Percentiles rank a stretch among this genome's conserved stretches.
Evolutionary conservation across 116 monocot genomes (phyloP).

Genomic region (Iris pallida): DNA sequence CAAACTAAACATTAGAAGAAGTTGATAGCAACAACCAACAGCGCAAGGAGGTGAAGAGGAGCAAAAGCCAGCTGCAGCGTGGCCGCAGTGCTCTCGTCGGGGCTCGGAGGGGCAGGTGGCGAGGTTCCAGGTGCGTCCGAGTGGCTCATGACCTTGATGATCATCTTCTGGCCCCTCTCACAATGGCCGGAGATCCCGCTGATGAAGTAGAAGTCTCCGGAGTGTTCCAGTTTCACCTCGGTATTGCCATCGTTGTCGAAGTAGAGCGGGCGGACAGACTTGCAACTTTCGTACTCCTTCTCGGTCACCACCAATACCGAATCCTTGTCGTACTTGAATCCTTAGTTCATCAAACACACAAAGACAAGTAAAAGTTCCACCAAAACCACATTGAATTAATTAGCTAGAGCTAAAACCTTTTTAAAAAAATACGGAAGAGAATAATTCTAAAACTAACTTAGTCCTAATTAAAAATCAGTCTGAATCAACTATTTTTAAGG

Average conservation of each 20-base stretch:
- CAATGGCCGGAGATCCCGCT: conserved; percentile 65
- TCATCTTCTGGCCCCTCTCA: conserved; percentile 60
- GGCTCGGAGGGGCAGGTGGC: neutral
- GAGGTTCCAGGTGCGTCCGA: neutral
- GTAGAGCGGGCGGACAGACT: conserved; percentile 38
- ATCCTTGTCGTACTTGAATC: conserved; percentile 63
- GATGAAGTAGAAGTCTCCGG: conserved; percentile 68
- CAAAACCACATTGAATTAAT: no score
- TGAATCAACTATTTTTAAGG: no score
- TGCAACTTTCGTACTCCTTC: conserved; percentile 55
- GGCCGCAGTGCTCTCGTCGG: neutral
- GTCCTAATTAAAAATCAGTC: no score
- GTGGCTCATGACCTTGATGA: conserved; percentile 37
- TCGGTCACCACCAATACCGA: conserved; percentile 56
- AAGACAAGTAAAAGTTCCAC: no score
- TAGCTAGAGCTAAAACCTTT: no score
- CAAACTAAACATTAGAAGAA: no score
- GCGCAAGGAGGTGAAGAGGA: no score
- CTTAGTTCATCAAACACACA: conserved; percentile 6
- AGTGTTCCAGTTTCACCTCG: conserved; percentile 23
- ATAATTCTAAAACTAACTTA: no score
- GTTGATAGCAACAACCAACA: no score
- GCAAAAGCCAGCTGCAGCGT: no score
- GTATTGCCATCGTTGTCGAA: conserved; percentile 56
- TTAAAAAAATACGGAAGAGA: no score